phyloP scores from a whole-genome alignment of 805 yeast genomes.

The Metahyphopichia silvanorum region DNA sequence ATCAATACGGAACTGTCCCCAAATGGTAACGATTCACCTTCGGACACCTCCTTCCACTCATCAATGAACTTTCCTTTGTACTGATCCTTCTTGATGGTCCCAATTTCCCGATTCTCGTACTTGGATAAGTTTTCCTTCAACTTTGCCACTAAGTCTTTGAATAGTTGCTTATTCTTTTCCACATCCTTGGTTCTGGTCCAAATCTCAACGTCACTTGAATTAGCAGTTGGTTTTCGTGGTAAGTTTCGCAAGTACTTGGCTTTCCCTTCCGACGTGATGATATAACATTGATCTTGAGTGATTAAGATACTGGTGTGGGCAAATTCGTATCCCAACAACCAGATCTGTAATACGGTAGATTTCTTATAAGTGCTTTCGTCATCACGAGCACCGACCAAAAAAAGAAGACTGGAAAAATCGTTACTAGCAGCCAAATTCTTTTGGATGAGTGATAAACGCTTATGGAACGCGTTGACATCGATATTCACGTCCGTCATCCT shows the following conservation, averaged over 20 bases:
- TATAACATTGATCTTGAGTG: slow-evolving; percentile 52
- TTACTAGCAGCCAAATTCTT: slow-evolving; percentile 21
- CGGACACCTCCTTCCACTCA: slow-evolving; percentile 62
- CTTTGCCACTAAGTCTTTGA: slow-evolving; percentile 51
- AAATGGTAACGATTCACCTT: slow-evolving; percentile 30
- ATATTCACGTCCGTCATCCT: slow-evolving; percentile 60
- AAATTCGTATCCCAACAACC: slow-evolving; percentile 93
- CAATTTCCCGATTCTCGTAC: slow-evolving; percentile 53
- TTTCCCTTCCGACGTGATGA: slow-evolving; percentile 81
- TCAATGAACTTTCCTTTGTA: slow-evolving; percentile 80
- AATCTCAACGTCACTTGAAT: slow-evolving; percentile 45
- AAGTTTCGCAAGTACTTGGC: slow-evolving; percentile 73
- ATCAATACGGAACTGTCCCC: slow-evolving; percentile 52
- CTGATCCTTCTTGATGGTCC: slow-evolving; percentile 70
- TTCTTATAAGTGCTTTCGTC: slow-evolving; percentile 88
- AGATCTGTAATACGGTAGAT: slow-evolving; percentile 80
- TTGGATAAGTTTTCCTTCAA: slow-evolving; percentile 30
- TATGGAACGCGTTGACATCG: slow-evolving; percentile 51
- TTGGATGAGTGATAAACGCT: slow-evolving; percentile 45
- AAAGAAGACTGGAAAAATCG: slow-evolving; percentile 34
- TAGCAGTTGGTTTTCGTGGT: slow-evolving; percentile 37
- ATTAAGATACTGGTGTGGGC: slow-evolving; percentile 82
- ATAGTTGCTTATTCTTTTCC: slow-evolving; percentile 67
- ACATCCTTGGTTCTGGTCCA: slow-evolving; percentile 81
- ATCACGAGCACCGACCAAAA: slow-evolving; percentile 80